A percentile compares a stretch with the other conserved stretches of the same genome.
phyloP scores from a whole-genome alignment of 192 early-diverging fungal genomes.

The Jimgerdemannia lactiflua region DNA sequence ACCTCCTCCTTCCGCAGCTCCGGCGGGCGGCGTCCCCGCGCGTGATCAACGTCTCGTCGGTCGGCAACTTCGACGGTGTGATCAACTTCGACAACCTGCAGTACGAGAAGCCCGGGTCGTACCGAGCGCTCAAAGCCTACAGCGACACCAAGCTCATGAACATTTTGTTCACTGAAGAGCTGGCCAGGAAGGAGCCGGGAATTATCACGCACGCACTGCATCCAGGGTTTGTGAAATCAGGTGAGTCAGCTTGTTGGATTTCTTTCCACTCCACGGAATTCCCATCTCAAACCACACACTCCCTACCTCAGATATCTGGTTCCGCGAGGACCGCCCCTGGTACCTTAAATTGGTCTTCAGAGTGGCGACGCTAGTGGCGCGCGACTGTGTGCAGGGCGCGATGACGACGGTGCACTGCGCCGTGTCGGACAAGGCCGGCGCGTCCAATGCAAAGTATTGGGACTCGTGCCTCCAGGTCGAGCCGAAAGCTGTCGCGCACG shows the following conservation, averaged over 20 bases:
- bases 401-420: constrained; percentile 10
- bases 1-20: not conserved
- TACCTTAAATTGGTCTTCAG: not conserved
- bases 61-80: not conserved
- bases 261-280: not conserved
- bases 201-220: constrained; percentile 4
- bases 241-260: not conserved
- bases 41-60: constrained; percentile 1
- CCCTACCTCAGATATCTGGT: not conserved
- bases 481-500: not conserved
- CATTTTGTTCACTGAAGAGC: constrained; percentile 2
- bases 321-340: not conserved
- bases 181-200: not conserved
- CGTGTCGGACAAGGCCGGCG: constrained; percentile 5
- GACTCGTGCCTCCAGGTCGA: not conserved
- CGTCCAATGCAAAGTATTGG: constrained; percentile 8
- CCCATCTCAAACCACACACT: not conserved
- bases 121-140: constrained; percentile 2
- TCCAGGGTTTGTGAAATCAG: constrained; percentile 6
- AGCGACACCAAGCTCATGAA: constrained; percentile 6
- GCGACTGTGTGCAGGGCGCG: not conserved
- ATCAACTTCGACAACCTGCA: constrained; percentile 1
- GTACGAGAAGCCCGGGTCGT: not conserved
- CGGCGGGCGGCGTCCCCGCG: not conserved
- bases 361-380: not conserved